Conservation (phyloP, 768 basidiomycete genomes). For the Naganishia randhawae region DNA sequence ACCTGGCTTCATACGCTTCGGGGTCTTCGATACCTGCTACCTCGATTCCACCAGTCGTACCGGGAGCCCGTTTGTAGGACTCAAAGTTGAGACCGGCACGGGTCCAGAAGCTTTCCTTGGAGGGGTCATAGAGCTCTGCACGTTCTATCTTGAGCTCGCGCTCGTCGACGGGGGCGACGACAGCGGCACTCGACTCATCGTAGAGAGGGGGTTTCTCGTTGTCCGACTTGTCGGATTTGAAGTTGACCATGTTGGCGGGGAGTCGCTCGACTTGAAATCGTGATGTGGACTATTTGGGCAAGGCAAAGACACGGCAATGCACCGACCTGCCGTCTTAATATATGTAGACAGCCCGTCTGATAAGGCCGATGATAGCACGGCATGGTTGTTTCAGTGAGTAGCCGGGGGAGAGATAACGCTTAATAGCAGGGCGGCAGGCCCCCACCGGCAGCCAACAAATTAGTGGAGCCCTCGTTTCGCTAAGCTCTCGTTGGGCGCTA, state of each 20-base stretch:
- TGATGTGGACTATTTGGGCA: not conserved
- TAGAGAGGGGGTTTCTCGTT: constrained; percentile 9
- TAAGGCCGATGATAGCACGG: too few relatives aligned
- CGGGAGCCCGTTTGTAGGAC: constrained; percentile 52
- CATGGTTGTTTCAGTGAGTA: too few relatives aligned
- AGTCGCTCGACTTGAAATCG: not conserved
- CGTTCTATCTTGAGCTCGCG: constrained; percentile 21
- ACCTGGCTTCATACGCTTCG: constrained; percentile 1
- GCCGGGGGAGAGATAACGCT: too few relatives aligned
- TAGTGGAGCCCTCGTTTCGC: too few relatives aligned
- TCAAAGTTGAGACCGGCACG: constrained; percentile 49
- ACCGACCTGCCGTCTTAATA: not conserved
- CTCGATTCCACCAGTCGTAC: constrained; percentile 38
- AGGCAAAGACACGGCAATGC: not conserved
- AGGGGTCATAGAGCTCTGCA: constrained; percentile 45
- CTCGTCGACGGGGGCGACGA: constrained; percentile 27
- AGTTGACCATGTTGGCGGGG: constrained; percentile 1
- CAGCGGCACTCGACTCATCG: constrained; percentile 16
- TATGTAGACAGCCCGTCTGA: too few relatives aligned
- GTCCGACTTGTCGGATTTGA: constrained; percentile 11
- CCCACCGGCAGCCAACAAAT: too few relatives aligned
- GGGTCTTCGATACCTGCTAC: constrained; percentile 27
- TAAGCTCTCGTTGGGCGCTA: too few relatives aligned
- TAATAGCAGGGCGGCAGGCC: too few relatives aligned
- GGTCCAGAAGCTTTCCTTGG: constrained; percentile 45